Conservation (phyloP, 2,329 filamentous ascomycete genomes). For the Sporothrix phasma region DNA sequence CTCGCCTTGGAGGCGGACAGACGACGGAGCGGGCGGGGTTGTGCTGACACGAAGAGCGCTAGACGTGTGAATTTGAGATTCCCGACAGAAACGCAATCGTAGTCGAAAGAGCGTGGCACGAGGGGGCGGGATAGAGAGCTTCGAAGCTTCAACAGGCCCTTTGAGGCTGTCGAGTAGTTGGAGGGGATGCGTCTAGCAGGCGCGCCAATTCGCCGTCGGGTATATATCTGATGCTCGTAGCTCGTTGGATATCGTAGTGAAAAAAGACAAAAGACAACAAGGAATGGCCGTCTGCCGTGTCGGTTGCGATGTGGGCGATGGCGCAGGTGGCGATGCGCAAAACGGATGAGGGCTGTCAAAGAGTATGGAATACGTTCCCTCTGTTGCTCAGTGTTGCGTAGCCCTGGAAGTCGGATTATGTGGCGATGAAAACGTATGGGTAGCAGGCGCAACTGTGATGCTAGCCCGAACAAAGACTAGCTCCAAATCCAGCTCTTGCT, state of each 20-base stretch:
- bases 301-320: neutral
- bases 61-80: neutral
- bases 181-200: neutral
- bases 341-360: neutral
- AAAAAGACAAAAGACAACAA: neutral
- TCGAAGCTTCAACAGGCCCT: neutral
- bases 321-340: neutral
- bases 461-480: neutral
- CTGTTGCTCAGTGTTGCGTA: neutral
- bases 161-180: neutral
- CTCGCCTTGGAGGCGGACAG: constrained; percentile 6
- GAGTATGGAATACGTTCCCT: neutral
- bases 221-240: neutral
- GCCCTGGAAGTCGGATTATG: constrained; percentile 5
- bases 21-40: neutral
- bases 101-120: neutral
- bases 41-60: neutral
- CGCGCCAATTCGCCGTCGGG: neutral
- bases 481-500: neutral
- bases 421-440: neutral
- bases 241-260: neutral
- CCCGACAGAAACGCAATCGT: neutral
- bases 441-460: neutral
- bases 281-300: neutral
- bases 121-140: neutral